These are phyloP conservation scores for Metschnikowia drakensbergensis DNA, from an alignment of 805 yeast genomes.

Conservation along the genomic window DNA sequence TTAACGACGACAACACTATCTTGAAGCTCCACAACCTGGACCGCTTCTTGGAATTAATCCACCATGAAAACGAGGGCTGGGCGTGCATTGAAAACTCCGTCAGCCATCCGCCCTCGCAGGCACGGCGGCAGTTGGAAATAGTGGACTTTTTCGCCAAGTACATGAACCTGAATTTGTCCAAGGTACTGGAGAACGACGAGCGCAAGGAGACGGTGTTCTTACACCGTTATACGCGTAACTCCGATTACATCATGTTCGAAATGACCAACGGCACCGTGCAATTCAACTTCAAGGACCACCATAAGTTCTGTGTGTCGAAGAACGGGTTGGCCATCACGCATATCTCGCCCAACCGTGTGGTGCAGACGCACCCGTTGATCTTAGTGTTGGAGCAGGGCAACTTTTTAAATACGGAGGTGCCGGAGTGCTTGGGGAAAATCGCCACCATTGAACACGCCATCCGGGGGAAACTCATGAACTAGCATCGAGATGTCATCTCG, in stretches of 20 bases:
- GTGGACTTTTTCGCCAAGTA: slow-evolving; percentile 86
- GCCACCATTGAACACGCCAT: slow-evolving; percentile 62
- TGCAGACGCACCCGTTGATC: slow-evolving; percentile 60
- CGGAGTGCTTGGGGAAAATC: slow-evolving; percentile 41
- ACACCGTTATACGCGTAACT: slow-evolving; percentile 76
- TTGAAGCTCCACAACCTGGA: slow-evolving; percentile 63
- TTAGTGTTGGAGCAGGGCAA: slow-evolving; percentile 41
- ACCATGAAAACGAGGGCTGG: slow-evolving; percentile 45
- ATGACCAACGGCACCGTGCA: slow-evolving; percentile 90
- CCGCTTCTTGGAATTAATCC: slow-evolving; percentile 59
- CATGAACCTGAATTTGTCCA: slow-evolving; percentile 86
- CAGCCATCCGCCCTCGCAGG: slow-evolving; percentile 42
- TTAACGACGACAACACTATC: slow-evolving; percentile 80
- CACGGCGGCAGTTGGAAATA: slow-evolving; percentile 73
- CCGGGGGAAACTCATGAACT: slow-evolving; percentile 14
- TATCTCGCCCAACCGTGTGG: slow-evolving; percentile 71
- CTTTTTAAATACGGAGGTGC: slow-evolving; percentile 38
- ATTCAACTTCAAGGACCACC: slow-evolving; percentile 94
- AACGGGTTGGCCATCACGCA: slow-evolving; percentile 75
- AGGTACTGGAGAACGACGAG: slow-evolving; percentile 64
- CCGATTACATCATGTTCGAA: slow-evolving; percentile 85
- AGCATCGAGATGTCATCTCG: not conserved
- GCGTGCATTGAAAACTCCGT: slow-evolving; percentile 43
- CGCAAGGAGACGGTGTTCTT: slow-evolving; percentile 69
- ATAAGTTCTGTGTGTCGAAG: slow-evolving; percentile 76